These are phyloP conservation scores for Gilbertella persicaria DNA, from an alignment of 371 early-diverging fungal genomes.

Conservation along the genomic window DNA sequence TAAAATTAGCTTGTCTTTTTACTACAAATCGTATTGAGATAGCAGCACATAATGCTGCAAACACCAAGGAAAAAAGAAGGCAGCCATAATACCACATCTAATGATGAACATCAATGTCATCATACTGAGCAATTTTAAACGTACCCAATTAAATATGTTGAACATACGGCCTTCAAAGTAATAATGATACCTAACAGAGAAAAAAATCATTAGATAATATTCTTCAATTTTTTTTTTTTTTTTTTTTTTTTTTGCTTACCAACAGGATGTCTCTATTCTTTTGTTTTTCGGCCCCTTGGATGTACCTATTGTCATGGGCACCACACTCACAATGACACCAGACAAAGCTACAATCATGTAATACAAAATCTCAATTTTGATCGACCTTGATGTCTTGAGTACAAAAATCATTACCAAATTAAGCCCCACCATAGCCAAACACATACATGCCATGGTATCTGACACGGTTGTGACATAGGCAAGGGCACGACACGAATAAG, in stretches of 20 bases:
- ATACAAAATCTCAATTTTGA: slow-evolving; percentile 33
- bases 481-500: slow-evolving; percentile 16
- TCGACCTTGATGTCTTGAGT: slow-evolving; percentile 20
- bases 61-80: slow-evolving; percentile 21
- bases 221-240: too few relatives aligned
- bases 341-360: slow-evolving; percentile 14
- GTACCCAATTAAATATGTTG: slow-evolving; percentile 36
- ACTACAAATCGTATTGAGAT: slow-evolving; percentile 26
- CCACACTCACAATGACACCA: slow-evolving; percentile 14
- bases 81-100: slow-evolving; percentile 44
- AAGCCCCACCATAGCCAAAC: slow-evolving; percentile 38
- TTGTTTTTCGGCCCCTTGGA: neutral
- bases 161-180: slow-evolving; percentile 27
- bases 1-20: slow-evolving; percentile 26
- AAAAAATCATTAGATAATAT: too few relatives aligned
- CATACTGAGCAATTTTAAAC: neutral
- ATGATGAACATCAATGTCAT: neutral
- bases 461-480: slow-evolving; percentile 22
- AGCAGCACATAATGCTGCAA: slow-evolving; percentile 27
- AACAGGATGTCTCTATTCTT: slow-evolving; percentile 10
- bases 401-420: slow-evolving; percentile 39
- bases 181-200: slow-evolving; percentile 31
- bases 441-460: slow-evolving; percentile 33
- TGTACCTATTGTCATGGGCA: slow-evolving; percentile 15
- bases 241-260: too few relatives aligned